Evolutionary conservation across 306 rosid genomes (phyloP).

Genomic region (Lathyrus aphaca): DNA sequence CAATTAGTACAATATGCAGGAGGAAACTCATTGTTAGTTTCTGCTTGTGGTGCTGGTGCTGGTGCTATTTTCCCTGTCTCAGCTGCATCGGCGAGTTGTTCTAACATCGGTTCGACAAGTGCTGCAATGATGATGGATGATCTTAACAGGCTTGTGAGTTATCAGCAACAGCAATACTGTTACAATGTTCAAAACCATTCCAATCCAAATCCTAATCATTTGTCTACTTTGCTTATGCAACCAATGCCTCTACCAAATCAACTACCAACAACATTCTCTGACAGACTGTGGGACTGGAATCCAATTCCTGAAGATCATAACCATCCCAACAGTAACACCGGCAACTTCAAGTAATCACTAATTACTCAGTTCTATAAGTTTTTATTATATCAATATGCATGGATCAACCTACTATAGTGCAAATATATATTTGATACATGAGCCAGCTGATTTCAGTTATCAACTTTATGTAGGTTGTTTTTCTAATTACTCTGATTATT

Average conservation of each 20-base stretch:
- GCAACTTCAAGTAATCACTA: constrained; percentile 73
- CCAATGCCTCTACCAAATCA: constrained; percentile 45
- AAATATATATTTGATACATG: constrained; percentile 22
- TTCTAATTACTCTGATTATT: constrained; percentile 4
- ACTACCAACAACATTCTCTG: constrained; percentile 70
- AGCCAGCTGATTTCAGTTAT: constrained; percentile 5
- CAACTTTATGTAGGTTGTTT: constrained; percentile 5
- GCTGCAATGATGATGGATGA: constrained; percentile 58
- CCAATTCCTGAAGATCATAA: constrained; percentile 66
- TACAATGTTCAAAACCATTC: constrained; percentile 35
- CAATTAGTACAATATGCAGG: not conserved
- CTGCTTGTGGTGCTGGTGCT: not conserved
- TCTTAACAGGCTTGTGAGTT: constrained; percentile 67
- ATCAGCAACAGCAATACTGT: constrained; percentile 57
- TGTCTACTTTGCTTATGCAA: constrained; percentile 51
- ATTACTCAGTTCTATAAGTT: not conserved
- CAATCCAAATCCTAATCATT: constrained; percentile 40
- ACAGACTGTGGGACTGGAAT: constrained; percentile 94
- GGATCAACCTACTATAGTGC: constrained; percentile 31
- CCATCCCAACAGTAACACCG: constrained; percentile 55
- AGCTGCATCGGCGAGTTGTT: not conserved
- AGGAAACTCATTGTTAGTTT: not conserved
- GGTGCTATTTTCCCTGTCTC: not conserved
- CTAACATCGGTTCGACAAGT: not conserved
- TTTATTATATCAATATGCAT: constrained; percentile 2